phyloP scores from a whole-genome alignment of 1,284 basidiomycete species.

The Mrakiaceae sp. region DNA sequence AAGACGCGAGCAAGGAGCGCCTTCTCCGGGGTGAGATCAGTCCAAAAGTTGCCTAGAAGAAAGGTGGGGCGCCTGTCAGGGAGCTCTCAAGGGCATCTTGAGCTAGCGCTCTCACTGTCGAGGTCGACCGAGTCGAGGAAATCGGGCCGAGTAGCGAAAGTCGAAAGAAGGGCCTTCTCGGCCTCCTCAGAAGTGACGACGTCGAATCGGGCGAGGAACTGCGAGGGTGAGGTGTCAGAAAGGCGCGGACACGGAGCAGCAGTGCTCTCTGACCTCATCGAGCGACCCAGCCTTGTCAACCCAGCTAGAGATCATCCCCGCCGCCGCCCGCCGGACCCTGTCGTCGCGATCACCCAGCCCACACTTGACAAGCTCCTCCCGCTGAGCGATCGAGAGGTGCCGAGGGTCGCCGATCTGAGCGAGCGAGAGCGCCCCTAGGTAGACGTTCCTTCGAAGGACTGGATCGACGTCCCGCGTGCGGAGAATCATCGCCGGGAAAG shows the following conservation, averaged over 20 bases:
- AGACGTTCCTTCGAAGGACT: slow-evolving; percentile 69
- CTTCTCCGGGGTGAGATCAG: slow-evolving; percentile 61
- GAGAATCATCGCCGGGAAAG: slow-evolving; percentile 58
- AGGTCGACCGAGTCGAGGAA: slow-evolving; percentile 58
- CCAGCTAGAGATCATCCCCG: slow-evolving; percentile 65
- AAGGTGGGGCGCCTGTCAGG: too few relatives aligned
- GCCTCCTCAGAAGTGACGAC: slow-evolving; percentile 47
- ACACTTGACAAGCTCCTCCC: slow-evolving; percentile 64
- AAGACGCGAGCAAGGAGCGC: slow-evolving; percentile 76
- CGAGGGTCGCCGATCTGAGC: slow-evolving; percentile 53
- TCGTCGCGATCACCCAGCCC: slow-evolving; percentile 82
- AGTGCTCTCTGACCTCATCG: slow-evolving; percentile 38
- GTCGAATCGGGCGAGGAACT: slow-evolving; percentile 55
- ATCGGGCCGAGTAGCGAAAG: slow-evolving; percentile 51
- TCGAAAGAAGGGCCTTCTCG: slow-evolving; percentile 53
- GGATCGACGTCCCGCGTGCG: slow-evolving; percentile 79
- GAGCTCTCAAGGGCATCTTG: too few relatives aligned
- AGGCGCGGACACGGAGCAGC: slow-evolving; percentile 13
- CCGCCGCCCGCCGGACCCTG: slow-evolving; percentile 66
- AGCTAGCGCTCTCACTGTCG: slow-evolving; percentile 42
- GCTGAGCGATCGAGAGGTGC: slow-evolving; percentile 58
- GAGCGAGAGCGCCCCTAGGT: slow-evolving; percentile 46
- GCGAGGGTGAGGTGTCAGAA: slow-evolving; percentile 18
- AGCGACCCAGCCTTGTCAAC: slow-evolving; percentile 43
- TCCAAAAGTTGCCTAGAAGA: slow-evolving; percentile 61